These are phyloP conservation scores for Debaryomycetaceae sp. DNA, from an alignment of 1,139 yeast species.

Conservation along the genomic window DNA sequence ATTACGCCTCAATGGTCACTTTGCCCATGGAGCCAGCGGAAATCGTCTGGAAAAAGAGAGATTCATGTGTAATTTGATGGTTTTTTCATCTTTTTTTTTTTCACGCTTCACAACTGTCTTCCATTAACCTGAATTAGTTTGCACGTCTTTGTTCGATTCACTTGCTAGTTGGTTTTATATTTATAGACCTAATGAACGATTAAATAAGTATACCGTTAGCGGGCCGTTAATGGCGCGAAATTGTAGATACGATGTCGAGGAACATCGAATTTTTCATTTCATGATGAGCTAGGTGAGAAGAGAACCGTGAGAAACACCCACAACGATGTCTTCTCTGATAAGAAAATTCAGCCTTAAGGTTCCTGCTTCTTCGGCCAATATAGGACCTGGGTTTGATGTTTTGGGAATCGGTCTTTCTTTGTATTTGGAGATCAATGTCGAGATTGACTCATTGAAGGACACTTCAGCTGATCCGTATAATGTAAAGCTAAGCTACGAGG, in stretches of 20 bases:
- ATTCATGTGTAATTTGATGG: constrained; percentile 21
- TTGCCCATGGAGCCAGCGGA: constrained; percentile 77
- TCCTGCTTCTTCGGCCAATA: constrained; percentile 97
- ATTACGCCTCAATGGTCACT: constrained; percentile 91
- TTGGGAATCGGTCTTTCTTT: constrained; percentile 83
- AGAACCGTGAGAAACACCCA: background rate
- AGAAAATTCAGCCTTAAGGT: constrained; percentile 56
- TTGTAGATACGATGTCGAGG: background rate
- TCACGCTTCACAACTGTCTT: background rate
- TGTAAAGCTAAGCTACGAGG: constrained; percentile 68
- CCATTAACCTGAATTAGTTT: background rate
- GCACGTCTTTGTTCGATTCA: background rate
- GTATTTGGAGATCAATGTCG: constrained; percentile 66
- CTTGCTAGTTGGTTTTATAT: background rate
- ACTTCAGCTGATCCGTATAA: constrained; percentile 61
- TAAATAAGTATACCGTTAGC: background rate
- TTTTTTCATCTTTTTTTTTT: background rate
- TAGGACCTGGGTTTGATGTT: constrained; percentile 98
- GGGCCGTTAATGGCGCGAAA: background rate
- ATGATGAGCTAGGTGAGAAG: background rate
- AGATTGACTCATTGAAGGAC: constrained; percentile 51
- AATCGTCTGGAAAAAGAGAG: constrained; percentile 72
- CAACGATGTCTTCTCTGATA: background rate
- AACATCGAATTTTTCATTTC: background rate
- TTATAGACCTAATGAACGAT: background rate